Percentiles rank a stretch among this genome's conserved stretches.
Conservation (phyloP, 2,329 filamentous ascomycete genomes). For the Ophiostoma novo-ulmi region DNA sequence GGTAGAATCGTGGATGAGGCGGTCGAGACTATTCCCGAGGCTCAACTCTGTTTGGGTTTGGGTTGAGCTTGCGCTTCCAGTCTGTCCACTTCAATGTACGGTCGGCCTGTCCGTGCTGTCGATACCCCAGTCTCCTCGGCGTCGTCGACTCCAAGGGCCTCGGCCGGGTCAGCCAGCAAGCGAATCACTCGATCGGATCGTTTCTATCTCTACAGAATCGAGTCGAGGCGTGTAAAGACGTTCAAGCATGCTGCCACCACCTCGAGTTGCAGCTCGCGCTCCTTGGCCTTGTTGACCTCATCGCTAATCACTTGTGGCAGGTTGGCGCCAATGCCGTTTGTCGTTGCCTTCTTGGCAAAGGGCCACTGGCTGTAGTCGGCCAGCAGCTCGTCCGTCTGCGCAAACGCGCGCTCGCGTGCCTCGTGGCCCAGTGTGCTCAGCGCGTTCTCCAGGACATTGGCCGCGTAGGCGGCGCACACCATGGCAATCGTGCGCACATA, state of each 20-base stretch:
- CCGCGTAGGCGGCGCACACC: slow-evolving; percentile 96
- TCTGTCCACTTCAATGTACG: background rate
- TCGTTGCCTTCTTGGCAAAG: slow-evolving; percentile 77
- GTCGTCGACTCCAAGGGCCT: background rate
- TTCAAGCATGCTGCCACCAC: slow-evolving; percentile 94
- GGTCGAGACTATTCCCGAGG: background rate
- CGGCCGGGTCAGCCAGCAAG: background rate
- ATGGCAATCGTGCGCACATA: slow-evolving; percentile 88
- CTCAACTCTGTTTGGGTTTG: background rate
- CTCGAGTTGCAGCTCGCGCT: slow-evolving; percentile 94
- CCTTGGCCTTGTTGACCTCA: slow-evolving; percentile 79
- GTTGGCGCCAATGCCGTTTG: slow-evolving; percentile 83
- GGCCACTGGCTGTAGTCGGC: slow-evolving; percentile 98
- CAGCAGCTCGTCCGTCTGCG: slow-evolving; percentile 91
- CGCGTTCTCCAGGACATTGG: slow-evolving; percentile 98
- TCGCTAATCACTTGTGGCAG: slow-evolving; percentile 80
- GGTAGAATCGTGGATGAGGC: background rate
- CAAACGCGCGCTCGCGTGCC: slow-evolving; percentile 87
- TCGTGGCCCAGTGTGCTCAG: slow-evolving; percentile 90
- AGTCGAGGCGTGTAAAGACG: slow-evolving; percentile 96
- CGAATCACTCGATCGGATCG: background rate
- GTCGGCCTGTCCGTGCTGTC: background rate
- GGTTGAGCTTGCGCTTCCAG: background rate
- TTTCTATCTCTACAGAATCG: slow-evolving; percentile 61
- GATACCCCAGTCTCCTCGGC: background rate